phyloP scores from a whole-genome alignment of 306 rosid genomes.

The Senna tora region DNA sequence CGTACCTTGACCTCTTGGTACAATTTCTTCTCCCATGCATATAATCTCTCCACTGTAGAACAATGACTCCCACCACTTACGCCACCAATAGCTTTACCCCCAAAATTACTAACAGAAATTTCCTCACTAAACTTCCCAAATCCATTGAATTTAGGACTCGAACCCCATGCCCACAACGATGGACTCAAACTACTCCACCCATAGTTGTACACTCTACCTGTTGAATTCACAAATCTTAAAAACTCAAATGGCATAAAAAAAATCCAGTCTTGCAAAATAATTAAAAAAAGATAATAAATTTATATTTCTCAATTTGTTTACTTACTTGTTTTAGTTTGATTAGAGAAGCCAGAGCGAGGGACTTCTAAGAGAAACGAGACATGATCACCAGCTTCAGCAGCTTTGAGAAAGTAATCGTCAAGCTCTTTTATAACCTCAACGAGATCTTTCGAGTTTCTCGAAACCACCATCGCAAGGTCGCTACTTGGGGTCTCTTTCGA shows the following conservation, averaged over 20 bases:
- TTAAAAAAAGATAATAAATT: too few species aligned
- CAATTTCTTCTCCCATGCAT: constrained; percentile 95
- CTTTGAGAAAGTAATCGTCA: constrained; percentile 85
- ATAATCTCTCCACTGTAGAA: constrained; percentile 84
- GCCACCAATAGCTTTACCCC: background rate
- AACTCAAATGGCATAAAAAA: too few species aligned
- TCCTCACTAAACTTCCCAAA: constrained; percentile 51
- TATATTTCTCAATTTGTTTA: too few species aligned
- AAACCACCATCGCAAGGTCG: constrained; percentile 86
- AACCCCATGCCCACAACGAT: constrained; percentile 72
- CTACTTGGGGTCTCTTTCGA: constrained; percentile 66
- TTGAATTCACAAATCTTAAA: too few species aligned
- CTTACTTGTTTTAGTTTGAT: constrained; percentile 67
- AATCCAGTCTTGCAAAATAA: too few species aligned
- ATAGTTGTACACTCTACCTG: constrained; percentile 62
- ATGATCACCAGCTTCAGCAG: constrained; percentile 75
- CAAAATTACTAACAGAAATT: background rate
- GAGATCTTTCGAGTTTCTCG: constrained; percentile 77
- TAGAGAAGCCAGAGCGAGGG: constrained; percentile 63
- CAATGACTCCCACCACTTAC: constrained; percentile 56
- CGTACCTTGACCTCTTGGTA: constrained; percentile 88
- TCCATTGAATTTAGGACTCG: constrained; percentile 59
- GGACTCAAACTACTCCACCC: constrained; percentile 80
- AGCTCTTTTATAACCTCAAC: constrained; percentile 87
- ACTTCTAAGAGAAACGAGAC: constrained; percentile 62